Evolutionary conservation across 78 protist species (phyloP), one percentile per base, ranked within the genome.

Genomic region (Dictyostelium capitatum): DNA sequence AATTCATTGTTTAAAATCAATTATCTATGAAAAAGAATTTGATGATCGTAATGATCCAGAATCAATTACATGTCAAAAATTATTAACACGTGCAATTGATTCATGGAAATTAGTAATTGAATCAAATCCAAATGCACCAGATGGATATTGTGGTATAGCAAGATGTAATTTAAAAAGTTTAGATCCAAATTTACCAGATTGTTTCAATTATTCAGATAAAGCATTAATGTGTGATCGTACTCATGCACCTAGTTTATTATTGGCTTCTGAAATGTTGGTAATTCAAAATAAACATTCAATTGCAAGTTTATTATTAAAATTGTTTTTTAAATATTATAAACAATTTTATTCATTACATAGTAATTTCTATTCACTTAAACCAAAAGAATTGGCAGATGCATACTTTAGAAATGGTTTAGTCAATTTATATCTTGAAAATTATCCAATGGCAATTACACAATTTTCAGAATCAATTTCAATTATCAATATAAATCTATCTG

Each of bases 61-160:
- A 2, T 32, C 32, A 23, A 10, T 46, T 0, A 25, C 15, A 2
- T 47, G 65, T 10, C 50, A 51, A 32, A 2, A 19, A 6, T 0
- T 56, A n/a, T 32, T 87, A n/a, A 25, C 15, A 6, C 47, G n/a
- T 9, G 72, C 70, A 2, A 8, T 32, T 1, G 41, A 50, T 32
- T 17, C 54, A 10, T 87, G 93, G 93, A 80, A 87, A 9, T 1
- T 54, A 1, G 93, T 87, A 10, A 87, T 87, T 51, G 84, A 59
- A 19, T 28, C 19, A 11, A 59, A 56, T 28, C 30, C 64, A 6
- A 30, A 20, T n/a, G 46, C 57, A 77, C 93, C 93, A 2, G 93
- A 87, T 50, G 93, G 93, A 7, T 87, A 87, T 50, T 46, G 46
- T 20, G 93, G 93, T 37, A 62, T 75, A 10, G 83, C 64, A 4